Base-by-base conservation (phyloP, 345 rosid genomes). In the Acer yangbiense region DNA sequence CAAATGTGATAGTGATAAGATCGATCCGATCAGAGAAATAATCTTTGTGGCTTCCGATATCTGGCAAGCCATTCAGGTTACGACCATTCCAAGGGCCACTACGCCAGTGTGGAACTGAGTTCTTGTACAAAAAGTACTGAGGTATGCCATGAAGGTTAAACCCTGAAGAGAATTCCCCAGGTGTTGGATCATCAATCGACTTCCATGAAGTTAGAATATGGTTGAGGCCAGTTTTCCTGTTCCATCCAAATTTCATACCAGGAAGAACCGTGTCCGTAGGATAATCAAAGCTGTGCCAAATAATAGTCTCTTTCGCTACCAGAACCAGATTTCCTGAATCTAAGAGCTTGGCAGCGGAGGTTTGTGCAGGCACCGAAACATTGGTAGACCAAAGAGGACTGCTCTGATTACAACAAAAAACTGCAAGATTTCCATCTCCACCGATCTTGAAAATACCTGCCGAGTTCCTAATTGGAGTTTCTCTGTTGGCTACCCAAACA, bases 281-380 rank as follows among this genome's bases (percentile, higher is more conserved):
- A 32, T 74, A 23, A 77, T 83, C 85, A 65, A 86, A 86, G 61
- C 85, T 86, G 57, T 86, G 85, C 84, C 87, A 86, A 10, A 75
- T 1, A 21, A 74, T 27, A 7, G 7, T 41, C 7, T 70, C 55
- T 18, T 18, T 18, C 16, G 61, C 71, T 1, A 29, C 32, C 43
- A 82, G 52, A 6, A 83, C 50, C 1, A 82, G 55, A 72, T 82
- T 85, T 29, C 88, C 85, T 27, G 80, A 43, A 61, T 82, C 88
- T 48, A 69, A 75, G 2, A 85, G 80, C 78, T 32, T 85, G 29
- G 79, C 44, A 5, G 14, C 14, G n/a, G 25, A 17, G 43, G 2
- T 20, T 17, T 39, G 3, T 0, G 18, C 14, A 29, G 68, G 63
- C 27, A 4, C n/a, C 0, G 76, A 48, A 44, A 57, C 43, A n/a